These are phyloP conservation scores for Cutaneotrichosporon dermatis DNA, from an alignment of 1,284 basidiomycete genomes.

Conservation along the genomic window DNA sequence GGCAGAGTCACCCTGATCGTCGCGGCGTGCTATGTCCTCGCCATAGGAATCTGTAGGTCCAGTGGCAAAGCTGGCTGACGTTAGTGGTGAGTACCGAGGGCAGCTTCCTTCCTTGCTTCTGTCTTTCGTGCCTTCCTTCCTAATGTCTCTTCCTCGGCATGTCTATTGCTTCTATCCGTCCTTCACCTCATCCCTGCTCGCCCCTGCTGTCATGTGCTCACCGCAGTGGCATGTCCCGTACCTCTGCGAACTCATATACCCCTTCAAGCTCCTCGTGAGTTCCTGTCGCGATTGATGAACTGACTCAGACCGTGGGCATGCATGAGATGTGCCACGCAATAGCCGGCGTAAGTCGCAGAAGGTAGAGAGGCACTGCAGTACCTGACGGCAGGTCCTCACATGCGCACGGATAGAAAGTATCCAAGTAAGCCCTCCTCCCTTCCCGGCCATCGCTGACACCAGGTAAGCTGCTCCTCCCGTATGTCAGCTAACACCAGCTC, in stretches of 20 bases:
- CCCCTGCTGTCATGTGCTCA: not conserved
- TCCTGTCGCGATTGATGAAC: constrained; percentile 3
- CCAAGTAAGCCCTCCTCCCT: constrained; percentile 52
- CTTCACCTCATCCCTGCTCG: too few relatives aligned
- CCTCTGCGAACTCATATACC: constrained; percentile 64
- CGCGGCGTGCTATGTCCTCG: constrained; percentile 36
- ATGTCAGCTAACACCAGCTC: constrained; percentile 54
- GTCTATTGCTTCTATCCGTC: too few relatives aligned
- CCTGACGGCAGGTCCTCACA: constrained; percentile 60
- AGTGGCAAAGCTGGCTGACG: too few relatives aligned
- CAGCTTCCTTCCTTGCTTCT: too few relatives aligned
- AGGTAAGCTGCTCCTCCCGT: too few relatives aligned
- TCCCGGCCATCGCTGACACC: too few relatives aligned
- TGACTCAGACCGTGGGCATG: constrained; percentile 72
- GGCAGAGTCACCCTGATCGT: constrained; percentile 41
- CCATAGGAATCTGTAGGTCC: constrained; percentile 36
- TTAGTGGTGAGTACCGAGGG: too few relatives aligned
- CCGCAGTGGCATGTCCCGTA: constrained; percentile 24
- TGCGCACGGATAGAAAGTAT: constrained; percentile 90
- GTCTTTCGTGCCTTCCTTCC: too few relatives aligned
- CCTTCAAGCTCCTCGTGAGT: constrained; percentile 70
- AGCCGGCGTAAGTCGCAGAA: constrained; percentile 51
- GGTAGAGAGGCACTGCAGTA: not conserved
- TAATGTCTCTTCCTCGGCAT: too few relatives aligned
- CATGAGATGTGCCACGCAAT: constrained; percentile 82